Percentiles rank a stretch among this genome's conserved stretches.
Evolutionary conservation across 345 rosid genomes (phyloP).

Genomic region (Hibiscus syriacus): DNA sequence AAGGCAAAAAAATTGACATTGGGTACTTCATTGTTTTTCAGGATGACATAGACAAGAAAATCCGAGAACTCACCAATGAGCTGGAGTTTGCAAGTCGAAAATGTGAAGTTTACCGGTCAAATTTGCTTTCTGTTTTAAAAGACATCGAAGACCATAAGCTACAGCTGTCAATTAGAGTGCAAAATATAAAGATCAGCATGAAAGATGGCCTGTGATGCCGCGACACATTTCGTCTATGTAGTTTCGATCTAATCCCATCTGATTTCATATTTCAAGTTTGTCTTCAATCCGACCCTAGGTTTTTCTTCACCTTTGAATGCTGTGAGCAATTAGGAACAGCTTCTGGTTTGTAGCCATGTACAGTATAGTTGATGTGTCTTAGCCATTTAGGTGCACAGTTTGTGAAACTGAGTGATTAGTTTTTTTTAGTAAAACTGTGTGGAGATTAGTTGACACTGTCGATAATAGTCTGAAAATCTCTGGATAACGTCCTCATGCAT

Average conservation of each 20-base stretch:
- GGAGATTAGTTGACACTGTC: no score
- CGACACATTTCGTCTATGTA: not conserved
- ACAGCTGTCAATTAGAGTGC: slow-evolving; percentile 12
- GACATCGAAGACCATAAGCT: slow-evolving; percentile 18
- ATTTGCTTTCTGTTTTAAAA: slow-evolving; percentile 17
- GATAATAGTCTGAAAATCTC: no score
- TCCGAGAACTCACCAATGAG: slow-evolving; percentile 11
- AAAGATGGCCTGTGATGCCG: slow-evolving; percentile 11
- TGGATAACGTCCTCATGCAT: no score
- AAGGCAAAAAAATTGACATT: not conserved
- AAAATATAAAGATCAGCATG: slow-evolving; percentile 16
- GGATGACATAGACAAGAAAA: slow-evolving; percentile 15
- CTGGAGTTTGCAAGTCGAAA: slow-evolving; percentile 11
- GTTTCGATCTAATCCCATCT: not conserved
- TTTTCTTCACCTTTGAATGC: slow-evolving; percentile 5
- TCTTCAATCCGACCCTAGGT: not conserved
- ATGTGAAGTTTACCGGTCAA: slow-evolving; percentile 16
- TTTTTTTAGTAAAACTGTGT: not conserved
- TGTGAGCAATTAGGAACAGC: slow-evolving; percentile 4
- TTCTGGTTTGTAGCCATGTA: slow-evolving; percentile 4
- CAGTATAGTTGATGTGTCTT: not conserved
- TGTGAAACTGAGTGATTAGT: not conserved
- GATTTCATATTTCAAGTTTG: not conserved
- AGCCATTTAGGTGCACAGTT: slow-evolving; percentile 1
- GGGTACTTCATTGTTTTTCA: slow-evolving; percentile 4